Evolutionary conservation across 768 basidiomycete genomes (phyloP).

Genomic region (Tylopilus sp.): DNA sequence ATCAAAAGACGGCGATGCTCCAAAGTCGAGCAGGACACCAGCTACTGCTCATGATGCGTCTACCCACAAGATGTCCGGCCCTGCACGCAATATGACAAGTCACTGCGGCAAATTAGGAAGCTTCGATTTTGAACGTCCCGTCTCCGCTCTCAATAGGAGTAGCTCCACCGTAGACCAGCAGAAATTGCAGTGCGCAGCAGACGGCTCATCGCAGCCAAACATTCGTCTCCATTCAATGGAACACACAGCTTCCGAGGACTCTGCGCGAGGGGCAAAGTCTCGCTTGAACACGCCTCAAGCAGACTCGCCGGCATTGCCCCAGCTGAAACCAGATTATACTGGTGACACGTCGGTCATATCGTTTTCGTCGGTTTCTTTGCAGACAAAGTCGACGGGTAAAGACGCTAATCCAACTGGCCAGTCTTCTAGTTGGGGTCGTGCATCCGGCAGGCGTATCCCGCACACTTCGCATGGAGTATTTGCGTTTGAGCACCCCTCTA

Average conservation of each 20-base stretch:
- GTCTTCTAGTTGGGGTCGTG: conserved; percentile 58
- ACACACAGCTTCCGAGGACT: conserved; percentile 27
- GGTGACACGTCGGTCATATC: conserved; percentile 33
- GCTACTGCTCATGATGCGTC: conserved; percentile 5
- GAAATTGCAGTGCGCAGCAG: conserved; percentile 2
- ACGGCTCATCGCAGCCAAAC: conserved; percentile 11
- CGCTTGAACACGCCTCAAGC: conserved; percentile 7
- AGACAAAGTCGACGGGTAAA: conserved; percentile 38
- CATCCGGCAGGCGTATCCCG: conserved; percentile 39
- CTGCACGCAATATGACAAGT: conserved; percentile 29
- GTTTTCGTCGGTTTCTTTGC: conserved; percentile 33
- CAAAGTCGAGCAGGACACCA: conserved; percentile 25
- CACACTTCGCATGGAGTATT: conserved; percentile 57
- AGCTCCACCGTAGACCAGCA: conserved; percentile 25
- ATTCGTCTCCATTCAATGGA: conserved; percentile 18
- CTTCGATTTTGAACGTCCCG: conserved; percentile 75
- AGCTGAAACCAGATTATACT: conserved; percentile 36
- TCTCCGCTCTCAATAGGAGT: conserved; percentile 34
- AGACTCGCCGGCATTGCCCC: conserved; percentile 21
- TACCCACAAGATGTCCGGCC: conserved; percentile 8
- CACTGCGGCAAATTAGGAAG: conserved; percentile 62
- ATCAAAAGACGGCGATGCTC: conserved; percentile 20
- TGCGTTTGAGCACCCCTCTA: conserved; percentile 65
- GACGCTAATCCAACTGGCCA: conserved; percentile 34
- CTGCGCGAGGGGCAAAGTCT: conserved; percentile 15